Base-by-base conservation (phyloP, 306 rosid genomes). In the Vigna hirtella region DNA sequence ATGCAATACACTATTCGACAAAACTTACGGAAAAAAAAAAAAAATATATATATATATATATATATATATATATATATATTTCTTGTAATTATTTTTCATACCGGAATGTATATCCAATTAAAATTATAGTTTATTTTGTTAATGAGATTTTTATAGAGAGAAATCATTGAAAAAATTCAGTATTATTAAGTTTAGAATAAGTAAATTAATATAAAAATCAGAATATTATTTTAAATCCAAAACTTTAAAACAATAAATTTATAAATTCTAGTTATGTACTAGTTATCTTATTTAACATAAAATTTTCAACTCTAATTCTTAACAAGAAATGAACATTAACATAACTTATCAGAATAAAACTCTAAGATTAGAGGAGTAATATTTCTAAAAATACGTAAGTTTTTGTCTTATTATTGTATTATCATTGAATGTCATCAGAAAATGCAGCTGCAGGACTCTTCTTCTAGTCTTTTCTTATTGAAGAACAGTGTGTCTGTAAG, bases 401-500 rank as follows among this genome's bases (percentile, higher is more conserved):
- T 30, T 30, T 24, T 58, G 36, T 56, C 16, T 4, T 11, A 12
- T 22, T 56, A 56, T 62, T 7, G 7, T 62, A 32, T 62, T 32
- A 3, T 56, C 65, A 47, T 70, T 63, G 22, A 64, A 66, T 53
- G n/a, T 38, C 40, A 63, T 34, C 20, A 66, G 8, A 36, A 36
- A 36, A 36, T 42, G 14, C 53, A 22, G 30, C 51, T 45, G 57
- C 17, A 12, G 55, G 5, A 10, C 14, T 32, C 16, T 13, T 32
- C 73, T 64, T 50, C 55, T 7, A 16, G 38, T 72, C 9, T 11
- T 18, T 74, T 36, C 2, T 65, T 65, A 22, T 58, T 58, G 18
- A 53, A 71, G 40, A 42, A 62, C 50, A 40, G 66, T 14, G 18
- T 65, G 59, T 45, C 47, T 64, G 36, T 30, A 6, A 66, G 83